Conservation (phyloP, 352 stramenopile genomes). For the Globisporangium sylvaticum region DNA sequence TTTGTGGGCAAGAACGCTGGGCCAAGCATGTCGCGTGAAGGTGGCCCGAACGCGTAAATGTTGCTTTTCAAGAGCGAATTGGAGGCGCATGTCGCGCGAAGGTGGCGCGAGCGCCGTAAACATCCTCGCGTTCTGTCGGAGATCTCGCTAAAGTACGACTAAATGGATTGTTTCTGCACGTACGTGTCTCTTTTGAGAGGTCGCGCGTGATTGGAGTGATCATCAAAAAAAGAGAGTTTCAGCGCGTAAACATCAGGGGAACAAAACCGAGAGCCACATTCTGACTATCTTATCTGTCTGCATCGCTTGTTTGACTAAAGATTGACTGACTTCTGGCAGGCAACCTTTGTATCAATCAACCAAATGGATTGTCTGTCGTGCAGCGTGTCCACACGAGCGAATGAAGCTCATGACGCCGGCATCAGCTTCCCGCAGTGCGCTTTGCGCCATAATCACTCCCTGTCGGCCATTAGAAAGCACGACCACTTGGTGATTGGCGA, state of each 20-base stretch:
- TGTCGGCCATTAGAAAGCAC: not conserved
- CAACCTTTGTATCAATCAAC: not conserved
- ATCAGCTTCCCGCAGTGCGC: not conserved
- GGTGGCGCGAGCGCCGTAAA: constrained; percentile 4
- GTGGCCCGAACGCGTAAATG: not conserved
- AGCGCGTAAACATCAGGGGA: not conserved
- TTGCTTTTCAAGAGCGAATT: too few relatives aligned
- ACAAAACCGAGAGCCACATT: not conserved
- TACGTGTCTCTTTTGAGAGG: not conserved
- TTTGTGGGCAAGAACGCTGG: not conserved
- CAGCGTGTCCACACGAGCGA: not conserved
- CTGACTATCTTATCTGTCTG: not conserved
- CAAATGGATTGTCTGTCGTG: not conserved
- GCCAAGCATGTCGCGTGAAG: not conserved
- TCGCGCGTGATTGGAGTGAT: not conserved
- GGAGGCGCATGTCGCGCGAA: constrained; percentile 1
- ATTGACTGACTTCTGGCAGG: not conserved
- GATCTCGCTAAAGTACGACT: not conserved
- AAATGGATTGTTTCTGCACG: not conserved
- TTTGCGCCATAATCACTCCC: not conserved
- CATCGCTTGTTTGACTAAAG: not conserved
- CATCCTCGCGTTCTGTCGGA: not conserved
- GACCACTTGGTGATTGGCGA: not conserved
- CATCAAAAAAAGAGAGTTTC: not conserved
- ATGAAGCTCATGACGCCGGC: too few relatives aligned